Conservation (phyloP, 2,329 filamentous ascomycete species). For the Pseudogymnoascus sp. region DNA sequence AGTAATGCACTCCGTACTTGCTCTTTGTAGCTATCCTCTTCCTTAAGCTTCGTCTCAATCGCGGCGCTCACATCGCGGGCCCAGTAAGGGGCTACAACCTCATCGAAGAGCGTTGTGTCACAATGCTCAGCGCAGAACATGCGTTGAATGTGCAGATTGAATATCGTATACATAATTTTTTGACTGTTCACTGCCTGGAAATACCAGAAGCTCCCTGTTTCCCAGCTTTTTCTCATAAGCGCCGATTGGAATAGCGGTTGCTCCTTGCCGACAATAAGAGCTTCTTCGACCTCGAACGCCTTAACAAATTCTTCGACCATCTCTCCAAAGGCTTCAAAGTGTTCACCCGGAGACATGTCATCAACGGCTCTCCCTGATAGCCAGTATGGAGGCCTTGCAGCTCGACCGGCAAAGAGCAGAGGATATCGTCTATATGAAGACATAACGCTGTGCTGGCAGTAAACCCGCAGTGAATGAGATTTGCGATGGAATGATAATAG, state of each 20-base stretch:
- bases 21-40: conserved; percentile 13
- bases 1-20: conserved; percentile 10
- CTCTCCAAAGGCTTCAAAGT: conserved; percentile 14
- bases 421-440: neutral
- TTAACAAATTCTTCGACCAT: conserved; percentile 19
- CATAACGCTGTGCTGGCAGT: neutral
- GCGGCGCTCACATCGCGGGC: conserved; percentile 7
- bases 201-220: conserved; percentile 22
- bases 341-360: conserved; percentile 16
- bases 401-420: conserved; percentile 24
- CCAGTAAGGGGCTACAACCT: conserved; percentile 15
- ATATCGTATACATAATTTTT: conserved; percentile 21
- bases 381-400: conserved; percentile 29
- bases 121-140: conserved; percentile 15
- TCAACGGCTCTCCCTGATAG: conserved; percentile 20
- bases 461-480: neutral
- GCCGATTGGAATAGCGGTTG: conserved; percentile 10
- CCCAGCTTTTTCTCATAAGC: conserved; percentile 21
- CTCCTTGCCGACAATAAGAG: neutral
- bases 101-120: conserved; percentile 9
- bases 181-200: conserved; percentile 21
- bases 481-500: neutral
- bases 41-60: conserved; percentile 12
- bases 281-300: conserved; percentile 20
- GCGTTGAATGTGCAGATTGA: conserved; percentile 20